Base-by-base conservation (phyloP, 768 basidiomycete genomes). In the Porpolomopsis calyptriformis region DNA sequence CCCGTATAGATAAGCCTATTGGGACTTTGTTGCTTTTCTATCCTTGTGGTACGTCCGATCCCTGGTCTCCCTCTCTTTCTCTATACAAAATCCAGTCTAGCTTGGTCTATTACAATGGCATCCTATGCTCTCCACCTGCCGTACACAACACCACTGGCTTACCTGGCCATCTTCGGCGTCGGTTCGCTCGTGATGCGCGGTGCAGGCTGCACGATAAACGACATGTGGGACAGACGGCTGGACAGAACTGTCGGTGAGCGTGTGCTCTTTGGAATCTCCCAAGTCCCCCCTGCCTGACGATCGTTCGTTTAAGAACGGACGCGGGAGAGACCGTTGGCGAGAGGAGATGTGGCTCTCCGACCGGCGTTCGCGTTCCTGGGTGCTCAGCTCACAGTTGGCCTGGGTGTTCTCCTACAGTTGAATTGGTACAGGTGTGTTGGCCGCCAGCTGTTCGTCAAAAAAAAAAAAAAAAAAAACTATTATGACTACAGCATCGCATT, bases 71-170 rank as follows among this genome's bases (percentile, higher is more conserved):
- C n/a, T 10, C n/a, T 26, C 39, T 35, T 43, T 45, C 33, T 47
- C 29, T 47, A 43, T 25, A 14, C 10, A 43, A n/a, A 14, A 33
- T 46, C 25, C n/a, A n/a, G 18, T 23, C 10, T 53, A 99, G 96
- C 92, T 6, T 99, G 96, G 96, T 90, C 91, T 8, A 96, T 99
- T 57, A 88, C 90, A 5, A 94, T 99, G 87, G 91, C 91, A 0
- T 80, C 88, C 2, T 93, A 92, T 55, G 82, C 87, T 9, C 64
- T 79, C 6, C 69, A 81, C 18, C 67, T 76, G 4, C 85, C 91
- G 0, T 68, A 74, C 38, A 73, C 76, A 2, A 74, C 71, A 0
- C 85, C 89, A 12, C 58, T 90, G 45, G 80, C 76, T 14, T 94
- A 91, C 57, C 68, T 89, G 39, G 66, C 77, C 26, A 67, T 98